Base-by-base conservation (phyloP, 2,329 filamentous ascomycete genomes). In the Pseudopithomyces chartarum region DNA sequence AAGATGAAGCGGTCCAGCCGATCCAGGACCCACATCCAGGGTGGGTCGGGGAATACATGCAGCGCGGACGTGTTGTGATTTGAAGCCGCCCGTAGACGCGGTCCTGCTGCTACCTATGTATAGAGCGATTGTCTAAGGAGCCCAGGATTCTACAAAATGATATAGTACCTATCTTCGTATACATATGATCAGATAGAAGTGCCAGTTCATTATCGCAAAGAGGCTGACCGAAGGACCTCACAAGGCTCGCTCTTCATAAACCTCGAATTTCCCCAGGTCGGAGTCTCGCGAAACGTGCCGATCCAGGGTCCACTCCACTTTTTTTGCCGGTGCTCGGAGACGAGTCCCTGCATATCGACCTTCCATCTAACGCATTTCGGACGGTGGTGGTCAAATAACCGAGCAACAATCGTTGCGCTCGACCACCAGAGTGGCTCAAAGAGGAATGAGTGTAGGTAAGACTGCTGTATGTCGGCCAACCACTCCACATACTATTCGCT, bases 1-100 rank as follows among this genome's bases (percentile, higher is more conserved):
- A 58, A 61, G 52, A 54, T 59, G 60, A 66, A 55, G 55, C 61
- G 54, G 52, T 59, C 60, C 56, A 63, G 59, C 56, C 54, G 52
- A 58, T 46, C 45, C 44, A 49, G 52, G 57, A 43, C 47, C 52
- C 57, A 53, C 53, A 32, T 36, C 32, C 7, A 47, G 33, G 50
- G 45, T 40, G 15, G 34, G 15, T 20, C 53, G 51, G 51, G 50
- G 45, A 55, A 49, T 58, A 55, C 43, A 34, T 54, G 33, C 44
- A 36, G 55, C 54, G 40, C 45, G 32, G 46, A 29, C 55, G 55
- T 42, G 51, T 29, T 33, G 48, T 34, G 22, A 49, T 47, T 43
- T 15, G 29, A 44, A 44, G 50, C 45, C 40, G n/a, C n/a, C n/a
- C n/a, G 36, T 53, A 29, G 43, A 53, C 51, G 43, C 53, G 51